Base-by-base conservation (phyloP, 495 filamentous ascomycete genomes). In the Cercophora scortea region DNA sequence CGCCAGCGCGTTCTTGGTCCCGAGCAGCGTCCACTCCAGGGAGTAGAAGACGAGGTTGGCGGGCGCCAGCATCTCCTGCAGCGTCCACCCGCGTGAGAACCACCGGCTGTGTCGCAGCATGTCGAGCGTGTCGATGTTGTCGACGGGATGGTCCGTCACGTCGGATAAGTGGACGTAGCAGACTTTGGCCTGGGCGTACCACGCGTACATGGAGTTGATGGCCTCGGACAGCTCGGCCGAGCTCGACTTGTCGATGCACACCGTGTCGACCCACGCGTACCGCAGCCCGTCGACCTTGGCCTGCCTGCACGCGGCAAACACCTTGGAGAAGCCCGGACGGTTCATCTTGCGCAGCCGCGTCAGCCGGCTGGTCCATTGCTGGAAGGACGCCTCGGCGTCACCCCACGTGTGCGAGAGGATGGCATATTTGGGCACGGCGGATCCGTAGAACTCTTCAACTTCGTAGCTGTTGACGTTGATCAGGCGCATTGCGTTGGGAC, bases 201-300 rank as follows among this genome's bases (percentile, higher is more conserved):
- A 75, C 2, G 46, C 36, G 13, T 38, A 38, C 36, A 38, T 38
- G 36, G 36, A 38, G 36, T 38, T 38, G 36, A 38, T 38, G 35
- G 72, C 68, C 52, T 76, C 72, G 4, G 64, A 63, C 5, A 76
- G 58, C 55, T 76, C 73, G 8, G 70, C 69, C 18, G 61, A 67
- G 49, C 68, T 71, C 4, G 61, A 61, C 58, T 76, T 77, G 59
- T 77, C 62, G 48, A 73, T 73, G 52, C 70, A 74, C 49, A 63
- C 68, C 8, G 67, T 74, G 46, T 74, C 70, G 42, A 67, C 54
- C 71, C 71, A 74, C 13, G 57, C 19, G 48, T 63, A 70, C 1
- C 42, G n/a, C 39, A 58, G 45, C 10, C 55, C 51, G 13, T 66
- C 41, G 4, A 17, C 34, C 9, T 15, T 44, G 11, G 58, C 55